phyloP scores from a whole-genome alignment of 805 yeast species.

The Nakazawaea wickerhamii region DNA sequence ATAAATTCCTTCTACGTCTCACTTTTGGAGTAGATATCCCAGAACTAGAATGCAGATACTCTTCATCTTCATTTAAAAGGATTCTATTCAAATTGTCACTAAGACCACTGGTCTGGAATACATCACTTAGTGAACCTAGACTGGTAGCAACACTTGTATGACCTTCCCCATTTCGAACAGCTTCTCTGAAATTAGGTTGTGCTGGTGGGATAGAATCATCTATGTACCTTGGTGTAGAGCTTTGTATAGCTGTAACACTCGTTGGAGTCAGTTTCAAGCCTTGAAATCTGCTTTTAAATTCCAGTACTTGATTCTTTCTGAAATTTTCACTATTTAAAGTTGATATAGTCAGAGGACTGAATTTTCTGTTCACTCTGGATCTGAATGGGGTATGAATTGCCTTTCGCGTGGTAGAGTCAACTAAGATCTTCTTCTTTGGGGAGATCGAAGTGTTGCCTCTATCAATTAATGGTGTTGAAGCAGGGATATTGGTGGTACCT shows the following conservation, averaged over 20 bases:
- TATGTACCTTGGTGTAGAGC: not conserved
- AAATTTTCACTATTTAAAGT: slow-evolving; percentile 9
- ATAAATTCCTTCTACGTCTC: not conserved
- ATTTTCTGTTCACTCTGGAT: not conserved
- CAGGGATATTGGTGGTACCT: not conserved
- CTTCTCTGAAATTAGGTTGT: not conserved
- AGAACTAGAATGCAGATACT: not conserved
- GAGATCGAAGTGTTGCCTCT: not conserved
- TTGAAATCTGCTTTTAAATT: slow-evolving; percentile 6
- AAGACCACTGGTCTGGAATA: not conserved
- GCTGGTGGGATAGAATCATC: slow-evolving; percentile 2
- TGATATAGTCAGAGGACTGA: not conserved
- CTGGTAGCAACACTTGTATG: not conserved
- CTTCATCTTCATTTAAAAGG: not conserved
- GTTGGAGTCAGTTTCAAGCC: slow-evolving; percentile 1
- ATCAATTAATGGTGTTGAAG: slow-evolving; percentile 9
- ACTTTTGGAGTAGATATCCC: not conserved
- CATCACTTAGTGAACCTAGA: not conserved
- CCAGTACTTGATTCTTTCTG: not conserved
- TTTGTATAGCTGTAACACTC: not conserved
- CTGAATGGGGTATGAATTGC: slow-evolving; percentile 2
- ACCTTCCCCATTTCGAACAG: not conserved
- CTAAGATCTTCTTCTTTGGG: not conserved
- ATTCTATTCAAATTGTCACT: not conserved
- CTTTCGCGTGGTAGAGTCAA: slow-evolving; percentile 1